Conservation (phyloP, 805 yeast genomes). For the Yamadazyma laniorum region DNA sequence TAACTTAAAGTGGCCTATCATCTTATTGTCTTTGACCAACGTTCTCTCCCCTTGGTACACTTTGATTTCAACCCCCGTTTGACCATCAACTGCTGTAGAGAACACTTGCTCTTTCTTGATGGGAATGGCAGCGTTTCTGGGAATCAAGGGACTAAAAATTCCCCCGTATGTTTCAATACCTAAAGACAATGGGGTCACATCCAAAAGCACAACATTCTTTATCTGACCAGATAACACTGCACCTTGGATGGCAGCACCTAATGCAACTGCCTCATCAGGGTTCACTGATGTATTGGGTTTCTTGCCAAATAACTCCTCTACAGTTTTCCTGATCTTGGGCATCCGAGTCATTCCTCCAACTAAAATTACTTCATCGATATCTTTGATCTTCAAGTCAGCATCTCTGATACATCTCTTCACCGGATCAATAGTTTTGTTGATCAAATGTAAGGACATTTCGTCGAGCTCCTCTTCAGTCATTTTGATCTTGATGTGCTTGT, state of each 20-base stretch:
- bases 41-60: conserved; percentile 83
- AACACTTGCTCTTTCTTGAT: conserved; percentile 70
- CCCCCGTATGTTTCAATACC: conserved; percentile 89
- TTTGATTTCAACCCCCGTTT: conserved; percentile 77
- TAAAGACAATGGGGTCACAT: conserved; percentile 78
- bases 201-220: conserved; percentile 71
- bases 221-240: conserved; percentile 83
- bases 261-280: conserved; percentile 92
- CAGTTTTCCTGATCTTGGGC: conserved; percentile 73
- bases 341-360: conserved; percentile 92
- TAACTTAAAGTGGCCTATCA: conserved; percentile 72
- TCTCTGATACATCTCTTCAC: conserved; percentile 73
- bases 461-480: conserved; percentile 70
- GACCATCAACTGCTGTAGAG: conserved; percentile 83
- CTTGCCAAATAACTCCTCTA: conserved; percentile 56
- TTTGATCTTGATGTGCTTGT: conserved; percentile 56
- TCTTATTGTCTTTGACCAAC: conserved; percentile 70
- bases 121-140: conserved; percentile 77
- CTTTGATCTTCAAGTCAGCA: conserved; percentile 63
- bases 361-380: conserved; percentile 69
- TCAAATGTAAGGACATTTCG: conserved; percentile 60
- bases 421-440: conserved; percentile 67
- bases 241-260: conserved; percentile 90
- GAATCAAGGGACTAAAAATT: conserved; percentile 73
- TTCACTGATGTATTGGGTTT: conserved; percentile 71